Base-by-base conservation (phyloP, 192 early-diverging fungal genomes). In the Gryganskiella cystojenkinii region DNA sequence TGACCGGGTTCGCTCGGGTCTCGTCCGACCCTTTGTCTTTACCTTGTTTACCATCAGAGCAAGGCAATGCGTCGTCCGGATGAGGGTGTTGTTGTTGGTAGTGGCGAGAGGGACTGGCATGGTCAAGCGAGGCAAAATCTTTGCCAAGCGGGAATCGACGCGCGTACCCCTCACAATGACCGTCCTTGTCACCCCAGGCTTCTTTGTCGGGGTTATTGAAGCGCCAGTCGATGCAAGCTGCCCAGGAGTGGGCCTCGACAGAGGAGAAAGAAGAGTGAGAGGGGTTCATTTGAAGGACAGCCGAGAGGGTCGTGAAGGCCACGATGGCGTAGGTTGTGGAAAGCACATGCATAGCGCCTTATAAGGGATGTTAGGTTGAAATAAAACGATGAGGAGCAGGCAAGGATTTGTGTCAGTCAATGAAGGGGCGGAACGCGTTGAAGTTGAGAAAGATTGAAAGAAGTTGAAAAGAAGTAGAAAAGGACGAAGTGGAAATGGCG, bases 161-260 rank as follows among this genome's bases (percentile, higher is more conserved):
- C 14, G 55, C 59, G 8, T 33, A 64, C 10, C 64, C 74, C 2
- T 40, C 3, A 20, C 67, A 78, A 2, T 47, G 0, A 22, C 74
- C 74, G n/a, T 46, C 61, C 4, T 64, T 51, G n/a, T 20, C 45
- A 0, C 47, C 31, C 64, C 64, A 76, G 7, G 8, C 42, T 11
- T 22, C 0, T 13, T 52, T 37, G 13, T 3, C n/a, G 15, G 54
- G 54, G 54, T 58, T 35, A 0, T 67, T 76, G 46, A 51, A 33
- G 1, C 3, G 3, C 74, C 67, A 78, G 31, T 69, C 56, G 42
- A 54, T 37, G 35, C 74, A 68, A 24, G 58, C 74, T 7, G 43
- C 40, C 74, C 74, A 78, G 3, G 67, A 78, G 55, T 78, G 67
- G 47, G 67, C 66, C 20, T 78, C 61, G 20, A 22, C 15, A 5